Conservation (phyloP, 441 rosid species). For the Gossypium trilobum region DNA sequence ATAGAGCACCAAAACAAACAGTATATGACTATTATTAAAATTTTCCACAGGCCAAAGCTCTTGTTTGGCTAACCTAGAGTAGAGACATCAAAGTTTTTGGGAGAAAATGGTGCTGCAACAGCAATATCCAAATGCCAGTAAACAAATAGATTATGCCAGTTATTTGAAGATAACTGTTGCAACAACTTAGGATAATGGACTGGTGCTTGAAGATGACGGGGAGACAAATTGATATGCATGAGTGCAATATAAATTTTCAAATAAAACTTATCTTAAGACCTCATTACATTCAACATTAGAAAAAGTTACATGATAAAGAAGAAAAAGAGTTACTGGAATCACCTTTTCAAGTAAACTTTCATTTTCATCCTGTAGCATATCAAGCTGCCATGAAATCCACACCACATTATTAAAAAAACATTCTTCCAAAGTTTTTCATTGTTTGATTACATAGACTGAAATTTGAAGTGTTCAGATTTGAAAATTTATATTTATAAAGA, state of each 20-base stretch:
- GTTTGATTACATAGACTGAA: not conserved
- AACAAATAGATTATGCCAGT: not conserved
- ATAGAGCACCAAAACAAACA: constrained; percentile 18
- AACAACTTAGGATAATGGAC: not conserved
- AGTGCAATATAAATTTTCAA: not conserved
- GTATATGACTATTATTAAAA: not conserved
- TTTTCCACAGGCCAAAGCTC: not conserved
- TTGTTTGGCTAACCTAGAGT: not conserved
- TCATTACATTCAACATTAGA: not conserved
- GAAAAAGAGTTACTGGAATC: constrained; percentile 25
- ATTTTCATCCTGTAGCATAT: constrained; percentile 63
- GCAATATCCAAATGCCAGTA: constrained; percentile 1
- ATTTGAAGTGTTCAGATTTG: not conserved
- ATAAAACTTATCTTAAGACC: not conserved
- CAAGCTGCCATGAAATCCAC: constrained; percentile 40
- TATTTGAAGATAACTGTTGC: constrained; percentile 8
- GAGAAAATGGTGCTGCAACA: constrained; percentile 2
- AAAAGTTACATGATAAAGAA: not conserved
- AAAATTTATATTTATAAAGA: not conserved
- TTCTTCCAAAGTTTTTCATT: not conserved
- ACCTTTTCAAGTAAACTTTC: constrained; percentile 61
- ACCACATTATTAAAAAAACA: constrained; percentile 4
- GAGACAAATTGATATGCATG: not conserved
- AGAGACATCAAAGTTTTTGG: not conserved
- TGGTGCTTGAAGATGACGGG: not conserved